Percentiles rank a stretch among this genome's conserved stretches.
phyloP scores from a whole-genome alignment of 495 filamentous ascomycete species.

The Penicillium samsonianum region DNA sequence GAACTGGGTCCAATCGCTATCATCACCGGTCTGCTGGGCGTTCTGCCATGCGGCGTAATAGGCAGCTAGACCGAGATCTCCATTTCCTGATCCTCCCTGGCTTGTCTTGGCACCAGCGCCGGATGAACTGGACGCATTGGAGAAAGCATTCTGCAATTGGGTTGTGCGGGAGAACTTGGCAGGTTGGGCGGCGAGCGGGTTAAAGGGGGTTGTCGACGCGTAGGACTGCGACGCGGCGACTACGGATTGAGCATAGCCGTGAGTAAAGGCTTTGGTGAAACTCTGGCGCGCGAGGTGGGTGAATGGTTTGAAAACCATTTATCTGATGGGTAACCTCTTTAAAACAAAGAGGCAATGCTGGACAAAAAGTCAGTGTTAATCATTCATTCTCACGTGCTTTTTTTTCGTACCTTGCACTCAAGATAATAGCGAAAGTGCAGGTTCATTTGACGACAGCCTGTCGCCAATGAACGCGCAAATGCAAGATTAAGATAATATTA shows the following conservation, averaged over 20 bases:
- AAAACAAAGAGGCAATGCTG: constrained; percentile 52
- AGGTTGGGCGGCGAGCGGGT: constrained; percentile 52
- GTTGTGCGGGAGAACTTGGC: constrained; percentile 62
- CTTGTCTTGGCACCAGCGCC: constrained; percentile 48
- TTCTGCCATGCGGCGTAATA: constrained; percentile 89
- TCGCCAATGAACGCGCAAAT: constrained; percentile 62
- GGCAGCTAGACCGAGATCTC: constrained; percentile 67
- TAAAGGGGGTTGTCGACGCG: constrained; percentile 68
- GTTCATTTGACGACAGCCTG: constrained; percentile 63
- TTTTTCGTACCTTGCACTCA: constrained; percentile 53
- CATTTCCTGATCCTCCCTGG: constrained; percentile 44
- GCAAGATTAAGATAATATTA: constrained; percentile 11
- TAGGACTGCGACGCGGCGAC: constrained; percentile 92
- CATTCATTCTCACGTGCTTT: background rate
- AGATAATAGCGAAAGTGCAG: constrained; percentile 52
- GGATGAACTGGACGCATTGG: constrained; percentile 58
- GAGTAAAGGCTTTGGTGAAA: constrained; percentile 92
- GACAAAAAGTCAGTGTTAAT: background rate
- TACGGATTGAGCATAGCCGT: constrained; percentile 96
- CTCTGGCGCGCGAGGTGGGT: constrained; percentile 95
- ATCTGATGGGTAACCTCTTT: constrained; percentile 58
- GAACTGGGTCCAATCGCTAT: constrained; percentile 86
- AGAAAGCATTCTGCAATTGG: constrained; percentile 71
- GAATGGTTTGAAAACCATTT: constrained; percentile 82
- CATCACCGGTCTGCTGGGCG: constrained; percentile 66